phyloP scores from a whole-genome alignment of 192 early-diverging fungal genomes.

The Chytriomyces hyalinus region DNA sequence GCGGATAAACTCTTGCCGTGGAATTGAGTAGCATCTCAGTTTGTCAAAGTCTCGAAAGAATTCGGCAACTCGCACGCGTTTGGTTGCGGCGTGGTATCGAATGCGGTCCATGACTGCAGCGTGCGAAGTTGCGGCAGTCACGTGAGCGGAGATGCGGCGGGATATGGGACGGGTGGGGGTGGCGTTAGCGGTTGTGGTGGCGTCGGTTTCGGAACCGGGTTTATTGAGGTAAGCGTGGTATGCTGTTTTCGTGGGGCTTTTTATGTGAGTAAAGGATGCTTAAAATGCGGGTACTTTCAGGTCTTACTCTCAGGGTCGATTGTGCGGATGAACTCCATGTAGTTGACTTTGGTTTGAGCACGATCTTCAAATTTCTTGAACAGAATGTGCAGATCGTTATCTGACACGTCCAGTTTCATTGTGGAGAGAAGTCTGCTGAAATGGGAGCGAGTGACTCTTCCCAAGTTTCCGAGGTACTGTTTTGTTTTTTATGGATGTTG shows the following conservation, averaged over 20 bases:
- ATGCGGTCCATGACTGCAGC: slow-evolving; percentile 40
- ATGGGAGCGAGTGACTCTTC: slow-evolving; percentile 59
- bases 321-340: slow-evolving; percentile 55
- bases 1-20: slow-evolving; percentile 57
- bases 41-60: slow-evolving; percentile 66
- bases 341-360: slow-evolving; percentile 52
- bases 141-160: not conserved
- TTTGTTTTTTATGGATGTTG: not conserved
- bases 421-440: slow-evolving; percentile 57
- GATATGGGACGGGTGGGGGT: slow-evolving; percentile 1
- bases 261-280: not conserved
- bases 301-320: slow-evolving; percentile 58
- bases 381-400: slow-evolving; percentile 57
- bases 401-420: slow-evolving; percentile 53
- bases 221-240: slow-evolving; percentile 12
- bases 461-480: slow-evolving; percentile 48
- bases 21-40: slow-evolving; percentile 55
- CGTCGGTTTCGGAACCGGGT: not conserved
- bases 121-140: not conserved
- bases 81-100: slow-evolving; percentile 39
- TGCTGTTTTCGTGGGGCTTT: not conserved
- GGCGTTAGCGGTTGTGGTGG: not conserved
- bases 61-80: slow-evolving; percentile 59
- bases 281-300: not conserved
- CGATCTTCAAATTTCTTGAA: slow-evolving; percentile 59